Evolutionary conservation across 2,329 filamentous ascomycete species (phyloP).

Genomic region (Botrytis pseudocinerea): DNA sequence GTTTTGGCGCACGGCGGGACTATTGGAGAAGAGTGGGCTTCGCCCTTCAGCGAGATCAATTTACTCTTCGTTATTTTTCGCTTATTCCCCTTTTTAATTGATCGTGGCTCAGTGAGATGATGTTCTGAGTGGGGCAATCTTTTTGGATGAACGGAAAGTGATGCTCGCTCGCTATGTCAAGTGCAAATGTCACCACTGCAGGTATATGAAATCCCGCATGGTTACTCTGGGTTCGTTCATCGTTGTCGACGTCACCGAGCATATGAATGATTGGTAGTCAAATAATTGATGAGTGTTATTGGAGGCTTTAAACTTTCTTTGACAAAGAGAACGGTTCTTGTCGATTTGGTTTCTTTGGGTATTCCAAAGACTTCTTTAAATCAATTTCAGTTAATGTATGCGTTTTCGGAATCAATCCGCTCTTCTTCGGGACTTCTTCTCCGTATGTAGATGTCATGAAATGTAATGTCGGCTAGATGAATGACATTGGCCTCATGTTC

Average conservation of each 20-base stretch:
- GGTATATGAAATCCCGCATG: background rate
- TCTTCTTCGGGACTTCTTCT: background rate
- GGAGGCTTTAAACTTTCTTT: background rate
- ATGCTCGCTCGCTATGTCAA: background rate
- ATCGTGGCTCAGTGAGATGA: background rate
- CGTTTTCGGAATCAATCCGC: background rate
- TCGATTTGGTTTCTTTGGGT: background rate
- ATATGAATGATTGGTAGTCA: background rate
- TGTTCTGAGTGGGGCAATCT: background rate
- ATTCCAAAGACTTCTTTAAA: background rate
- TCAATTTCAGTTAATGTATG: background rate
- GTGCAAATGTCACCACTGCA: background rate
- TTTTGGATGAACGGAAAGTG: background rate
- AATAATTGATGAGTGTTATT: background rate
- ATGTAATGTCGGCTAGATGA: background rate
- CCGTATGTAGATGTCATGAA: background rate
- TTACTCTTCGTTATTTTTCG: background rate
- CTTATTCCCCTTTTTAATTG: background rate
- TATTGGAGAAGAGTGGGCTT: background rate
- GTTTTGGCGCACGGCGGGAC: conserved; percentile 5
- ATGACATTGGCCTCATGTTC: background rate
- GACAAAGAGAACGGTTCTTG: background rate
- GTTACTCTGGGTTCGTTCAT: background rate
- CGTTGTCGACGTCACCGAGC: background rate
- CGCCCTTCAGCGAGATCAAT: background rate